phyloP scores from a whole-genome alignment of 148 eudicot genomes.

The Drosera capensis region DNA sequence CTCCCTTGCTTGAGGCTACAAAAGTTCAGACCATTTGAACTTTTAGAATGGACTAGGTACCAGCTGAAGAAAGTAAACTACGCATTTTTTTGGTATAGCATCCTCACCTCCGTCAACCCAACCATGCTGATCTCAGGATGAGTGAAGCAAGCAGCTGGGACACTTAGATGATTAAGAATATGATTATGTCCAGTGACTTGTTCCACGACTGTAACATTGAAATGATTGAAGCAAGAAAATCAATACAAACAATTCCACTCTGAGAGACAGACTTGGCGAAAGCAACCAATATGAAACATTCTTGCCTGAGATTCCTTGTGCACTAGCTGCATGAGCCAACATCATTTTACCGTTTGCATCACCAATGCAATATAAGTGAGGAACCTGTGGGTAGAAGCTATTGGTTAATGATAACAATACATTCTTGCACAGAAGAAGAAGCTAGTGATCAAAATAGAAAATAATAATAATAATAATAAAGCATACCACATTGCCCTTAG shows the following conservation, averaged over 20 bases:
- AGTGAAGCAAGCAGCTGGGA: conserved; percentile 98
- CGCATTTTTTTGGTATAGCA: no score
- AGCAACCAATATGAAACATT: neutral
- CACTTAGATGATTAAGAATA: conserved; percentile 79
- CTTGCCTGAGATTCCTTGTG: conserved; percentile 96
- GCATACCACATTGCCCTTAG: conserved; percentile 61
- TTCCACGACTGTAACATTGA: conserved; percentile 59
- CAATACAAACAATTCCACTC: neutral
- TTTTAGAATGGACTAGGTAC: neutral
- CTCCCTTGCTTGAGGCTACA: conserved; percentile 97
- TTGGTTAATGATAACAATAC: neutral
- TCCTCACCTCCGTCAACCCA: conserved; percentile 88
- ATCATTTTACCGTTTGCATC: conserved; percentile 99
- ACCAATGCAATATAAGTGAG: conserved; percentile 93
- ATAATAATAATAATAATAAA: neutral
- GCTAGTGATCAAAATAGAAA: no score
- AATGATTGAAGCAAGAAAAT: neutral
- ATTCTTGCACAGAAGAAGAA: no score
- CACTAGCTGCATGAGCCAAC: conserved; percentile 99
- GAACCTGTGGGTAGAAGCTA: conserved; percentile 41
- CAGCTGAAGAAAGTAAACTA: no score
- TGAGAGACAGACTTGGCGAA: neutral
- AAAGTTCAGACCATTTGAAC: neutral
- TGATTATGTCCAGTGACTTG: conserved; percentile 89
- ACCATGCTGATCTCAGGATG: conserved; percentile 99